phyloP scores from a whole-genome alignment of 2,329 filamentous ascomycete genomes.

The Aspergillus unguis region DNA sequence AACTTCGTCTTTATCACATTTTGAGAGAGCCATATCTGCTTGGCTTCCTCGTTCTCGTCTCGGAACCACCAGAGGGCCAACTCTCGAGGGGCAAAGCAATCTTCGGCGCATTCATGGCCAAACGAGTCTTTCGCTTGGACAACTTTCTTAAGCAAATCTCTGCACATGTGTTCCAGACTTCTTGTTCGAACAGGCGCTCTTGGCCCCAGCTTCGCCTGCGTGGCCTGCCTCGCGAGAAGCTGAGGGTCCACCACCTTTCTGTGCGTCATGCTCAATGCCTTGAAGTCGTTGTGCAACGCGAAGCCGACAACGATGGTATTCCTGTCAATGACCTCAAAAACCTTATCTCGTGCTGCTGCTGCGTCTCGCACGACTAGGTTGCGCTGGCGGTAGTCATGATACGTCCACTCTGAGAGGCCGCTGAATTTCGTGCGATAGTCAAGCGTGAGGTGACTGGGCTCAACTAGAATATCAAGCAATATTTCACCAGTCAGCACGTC shows the following conservation, averaged over 20 bases:
- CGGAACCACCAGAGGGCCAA: not conserved
- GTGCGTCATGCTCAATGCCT: not conserved
- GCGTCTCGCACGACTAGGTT: not conserved
- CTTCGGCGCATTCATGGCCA: conserved; percentile 1
- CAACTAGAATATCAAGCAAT: not conserved
- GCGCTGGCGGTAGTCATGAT: not conserved
- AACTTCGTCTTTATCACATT: no score
- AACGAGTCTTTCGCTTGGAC: not conserved
- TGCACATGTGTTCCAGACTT: not conserved
- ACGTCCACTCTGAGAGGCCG: not conserved
- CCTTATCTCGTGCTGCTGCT: not conserved
- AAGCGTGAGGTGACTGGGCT: not conserved
- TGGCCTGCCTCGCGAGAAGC: not conserved
- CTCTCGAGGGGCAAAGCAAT: not conserved
- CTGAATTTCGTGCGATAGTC: not conserved
- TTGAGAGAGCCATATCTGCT: no score
- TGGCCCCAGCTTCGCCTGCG: not conserved
- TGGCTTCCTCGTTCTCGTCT: not conserved
- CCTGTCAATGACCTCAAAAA: not conserved
- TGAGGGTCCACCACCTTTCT: not conserved
- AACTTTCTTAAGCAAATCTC: not conserved
- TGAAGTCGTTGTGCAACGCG: not conserved
- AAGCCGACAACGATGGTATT: not conserved
- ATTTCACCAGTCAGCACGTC: not conserved
- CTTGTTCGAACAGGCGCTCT: not conserved